Evolutionary conservation across 345 rosid species (phyloP).

Genomic region (Pistacia atlantica): DNA sequence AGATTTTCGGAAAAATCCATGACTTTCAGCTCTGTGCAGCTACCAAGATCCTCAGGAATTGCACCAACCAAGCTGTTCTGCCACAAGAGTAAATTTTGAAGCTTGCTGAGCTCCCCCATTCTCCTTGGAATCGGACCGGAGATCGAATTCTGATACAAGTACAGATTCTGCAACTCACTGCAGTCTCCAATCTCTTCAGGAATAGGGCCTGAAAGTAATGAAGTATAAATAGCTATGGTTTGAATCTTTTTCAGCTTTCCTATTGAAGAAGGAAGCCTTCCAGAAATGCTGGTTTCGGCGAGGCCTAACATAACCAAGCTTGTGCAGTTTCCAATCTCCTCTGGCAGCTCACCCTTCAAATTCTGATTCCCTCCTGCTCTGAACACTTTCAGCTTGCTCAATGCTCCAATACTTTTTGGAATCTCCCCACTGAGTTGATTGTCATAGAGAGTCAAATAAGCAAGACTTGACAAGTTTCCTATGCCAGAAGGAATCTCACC

Average conservation of each 20-base stretch:
- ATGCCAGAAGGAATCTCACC: conserved; percentile 73
- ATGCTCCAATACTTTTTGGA: conserved; percentile 67
- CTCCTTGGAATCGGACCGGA: conserved; percentile 71
- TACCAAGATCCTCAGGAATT: conserved; percentile 72
- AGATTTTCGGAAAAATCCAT: conserved; percentile 81
- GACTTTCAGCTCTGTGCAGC: conserved; percentile 64
- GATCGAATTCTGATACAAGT: conserved; percentile 84
- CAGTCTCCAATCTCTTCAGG: conserved; percentile 87
- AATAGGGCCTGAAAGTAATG: conserved; percentile 74
- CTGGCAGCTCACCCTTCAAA: conserved; percentile 79
- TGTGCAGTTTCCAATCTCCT: conserved; percentile 89
- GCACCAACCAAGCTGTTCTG: conserved; percentile 85
- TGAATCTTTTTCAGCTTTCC: conserved; percentile 72
- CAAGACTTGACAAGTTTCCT: conserved; percentile 64
- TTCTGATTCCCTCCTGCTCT: conserved; percentile 94
- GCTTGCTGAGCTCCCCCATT: conserved; percentile 74
- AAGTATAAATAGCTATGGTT: conserved; percentile 77
- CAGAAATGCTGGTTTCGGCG: conserved; percentile 93
- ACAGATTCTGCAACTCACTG: conserved; percentile 78
- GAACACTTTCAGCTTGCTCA: conserved; percentile 55
- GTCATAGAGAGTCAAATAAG: conserved; percentile 67
- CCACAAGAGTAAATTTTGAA: conserved; percentile 82
- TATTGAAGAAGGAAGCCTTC: conserved; percentile 69
- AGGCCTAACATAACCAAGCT: conserved; percentile 80
- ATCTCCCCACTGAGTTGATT: conserved; percentile 75